Percentiles rank a stretch among this genome's conserved stretches.
Conservation (phyloP, 306 rosid species). For the Arachis hypogaea region DNA sequence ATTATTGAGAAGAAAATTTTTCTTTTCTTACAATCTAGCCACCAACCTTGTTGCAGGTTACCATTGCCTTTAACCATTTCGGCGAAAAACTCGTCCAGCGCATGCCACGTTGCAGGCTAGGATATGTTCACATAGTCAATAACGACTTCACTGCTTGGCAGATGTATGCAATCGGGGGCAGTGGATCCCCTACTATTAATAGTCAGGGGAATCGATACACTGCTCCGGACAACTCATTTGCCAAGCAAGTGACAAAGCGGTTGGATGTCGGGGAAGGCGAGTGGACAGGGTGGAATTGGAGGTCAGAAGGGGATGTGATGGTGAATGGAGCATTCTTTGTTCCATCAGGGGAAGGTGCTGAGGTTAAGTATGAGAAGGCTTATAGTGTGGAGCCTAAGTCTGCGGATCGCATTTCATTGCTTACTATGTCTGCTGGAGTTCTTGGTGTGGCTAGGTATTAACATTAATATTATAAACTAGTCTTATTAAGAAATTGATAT, state of each 20-base stretch:
- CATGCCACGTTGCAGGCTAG: conserved; percentile 87
- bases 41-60: conserved; percentile 51
- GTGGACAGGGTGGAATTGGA: conserved; percentile 87
- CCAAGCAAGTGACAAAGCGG: conserved; percentile 85
- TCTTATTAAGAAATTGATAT: no score
- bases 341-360: conserved; percentile 59
- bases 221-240: conserved; percentile 61
- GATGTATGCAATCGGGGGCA: conserved; percentile 94
- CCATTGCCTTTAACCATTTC: conserved; percentile 91
- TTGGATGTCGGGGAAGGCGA: conserved; percentile 56
- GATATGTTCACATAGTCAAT: conserved; percentile 87
- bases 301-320: conserved; percentile 82
- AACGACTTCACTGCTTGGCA: conserved; percentile 87
- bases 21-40: neutral
- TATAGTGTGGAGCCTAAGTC: conserved; percentile 78
- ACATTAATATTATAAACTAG: no score
- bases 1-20: no score
- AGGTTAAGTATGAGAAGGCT: conserved; percentile 60
- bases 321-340: conserved; percentile 81
- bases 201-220: conserved; percentile 83
- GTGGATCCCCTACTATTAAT: conserved; percentile 74
- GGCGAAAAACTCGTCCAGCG: conserved; percentile 79
- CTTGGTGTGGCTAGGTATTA: conserved; percentile 78
- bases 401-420: conserved; percentile 59
- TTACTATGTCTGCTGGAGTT: conserved; percentile 76